Conservation (phyloP, 495 filamentous ascomycete species). For the Aspergillus baeticus region DNA sequence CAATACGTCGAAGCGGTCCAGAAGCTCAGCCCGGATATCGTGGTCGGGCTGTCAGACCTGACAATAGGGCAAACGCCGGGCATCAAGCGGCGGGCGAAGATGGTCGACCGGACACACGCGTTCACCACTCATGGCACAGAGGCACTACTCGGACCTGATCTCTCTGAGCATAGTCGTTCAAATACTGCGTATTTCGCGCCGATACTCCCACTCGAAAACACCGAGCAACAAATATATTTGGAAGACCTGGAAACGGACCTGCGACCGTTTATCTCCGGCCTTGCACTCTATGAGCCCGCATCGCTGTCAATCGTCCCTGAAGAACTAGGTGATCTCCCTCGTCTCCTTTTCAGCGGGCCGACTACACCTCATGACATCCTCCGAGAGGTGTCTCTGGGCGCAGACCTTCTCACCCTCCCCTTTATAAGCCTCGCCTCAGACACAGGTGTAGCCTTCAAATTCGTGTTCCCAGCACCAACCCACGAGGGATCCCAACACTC, state of each 20-base stretch:
- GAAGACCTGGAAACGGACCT: conserved; percentile 59
- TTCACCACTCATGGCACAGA: conserved; percentile 58
- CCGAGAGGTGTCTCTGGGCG: conserved; percentile 67
- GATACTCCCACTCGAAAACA: conserved; percentile 69
- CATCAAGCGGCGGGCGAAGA: conserved; percentile 70
- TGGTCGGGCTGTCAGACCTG: conserved; percentile 75
- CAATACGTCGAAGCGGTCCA: conserved; percentile 65
- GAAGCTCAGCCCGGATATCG: conserved; percentile 74
- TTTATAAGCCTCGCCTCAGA: conserved; percentile 76
- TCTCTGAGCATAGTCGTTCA: conserved; percentile 32
- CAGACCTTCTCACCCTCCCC: conserved; percentile 75
- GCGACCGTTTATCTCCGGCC: conserved; percentile 59
- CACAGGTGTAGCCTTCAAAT: conserved; percentile 80
- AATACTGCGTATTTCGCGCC: conserved; percentile 71
- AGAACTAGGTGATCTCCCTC: conserved; percentile 58
- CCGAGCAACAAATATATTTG: conserved; percentile 74
- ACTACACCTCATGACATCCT: conserved; percentile 72
- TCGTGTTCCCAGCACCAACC: conserved; percentile 63
- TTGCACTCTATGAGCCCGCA: conserved; percentile 76
- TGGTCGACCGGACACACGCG: conserved; percentile 78
- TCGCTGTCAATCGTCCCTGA: conserved; percentile 65
- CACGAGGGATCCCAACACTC: conserved; percentile 10
- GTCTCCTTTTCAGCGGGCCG: conserved; percentile 68
- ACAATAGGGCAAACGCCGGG: conserved; percentile 58
- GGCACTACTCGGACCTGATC: conserved; percentile 48